Conservation (phyloP, 1,284 basidiomycete genomes). For the Leccinum holopus region DNA sequence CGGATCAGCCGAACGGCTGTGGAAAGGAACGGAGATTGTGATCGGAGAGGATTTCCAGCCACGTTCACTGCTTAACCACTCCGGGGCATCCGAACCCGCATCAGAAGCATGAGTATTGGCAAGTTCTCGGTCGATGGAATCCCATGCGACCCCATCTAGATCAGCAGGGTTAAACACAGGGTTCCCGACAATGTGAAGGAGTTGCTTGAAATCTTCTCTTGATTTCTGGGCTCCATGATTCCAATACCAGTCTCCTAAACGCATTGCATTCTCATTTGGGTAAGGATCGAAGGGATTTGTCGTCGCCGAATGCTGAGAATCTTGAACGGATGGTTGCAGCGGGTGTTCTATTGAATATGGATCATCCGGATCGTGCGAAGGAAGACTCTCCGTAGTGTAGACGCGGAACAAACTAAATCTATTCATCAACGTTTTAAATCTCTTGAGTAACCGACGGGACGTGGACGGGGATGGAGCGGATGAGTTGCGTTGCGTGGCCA, state of each 20-base stretch:
- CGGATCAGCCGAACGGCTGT: not conserved
- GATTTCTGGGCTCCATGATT: not conserved
- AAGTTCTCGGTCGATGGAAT: not conserved
- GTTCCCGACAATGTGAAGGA: not conserved
- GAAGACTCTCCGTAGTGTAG: not conserved
- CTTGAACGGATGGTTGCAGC: not conserved
- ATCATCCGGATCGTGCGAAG: not conserved
- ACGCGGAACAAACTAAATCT: not conserved
- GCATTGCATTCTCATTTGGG: not conserved
- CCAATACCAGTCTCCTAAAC: not conserved
- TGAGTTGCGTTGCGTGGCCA: not conserved
- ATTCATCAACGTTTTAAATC: not conserved
- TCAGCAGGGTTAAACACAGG: not conserved
- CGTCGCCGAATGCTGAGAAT: not conserved
- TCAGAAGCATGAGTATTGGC: not conserved
- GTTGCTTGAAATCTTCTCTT: not conserved
- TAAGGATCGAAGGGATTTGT: not conserved
- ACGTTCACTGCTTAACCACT: not conserved
- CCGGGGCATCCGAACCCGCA: not conserved
- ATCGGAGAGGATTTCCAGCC: not conserved
- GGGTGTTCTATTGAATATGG: not conserved
- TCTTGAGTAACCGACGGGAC: not conserved
- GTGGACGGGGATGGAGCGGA: not conserved
- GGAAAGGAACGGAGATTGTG: not conserved
- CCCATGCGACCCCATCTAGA: not conserved